A percentile compares a stretch with the other conserved stretches of the same genome.
Evolutionary conservation across 257 asterid species (phyloP).

Genomic region (Solanum lycopersicoides): DNA sequence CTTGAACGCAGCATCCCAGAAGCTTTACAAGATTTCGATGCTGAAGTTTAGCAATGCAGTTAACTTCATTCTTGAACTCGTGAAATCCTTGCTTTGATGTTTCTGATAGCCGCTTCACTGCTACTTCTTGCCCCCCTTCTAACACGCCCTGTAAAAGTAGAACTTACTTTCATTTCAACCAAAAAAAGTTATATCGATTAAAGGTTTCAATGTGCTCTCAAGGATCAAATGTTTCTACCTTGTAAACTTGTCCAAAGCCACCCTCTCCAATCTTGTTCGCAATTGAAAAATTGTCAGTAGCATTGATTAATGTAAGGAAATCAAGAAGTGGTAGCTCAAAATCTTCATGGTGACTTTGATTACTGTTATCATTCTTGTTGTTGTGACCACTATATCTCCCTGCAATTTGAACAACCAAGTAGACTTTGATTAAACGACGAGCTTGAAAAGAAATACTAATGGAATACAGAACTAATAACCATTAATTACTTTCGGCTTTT

Average conservation of each 20-base stretch:
- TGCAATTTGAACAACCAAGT: neutral
- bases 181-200: neutral
- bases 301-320: slow-evolving; percentile 8
- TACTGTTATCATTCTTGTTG: neutral
- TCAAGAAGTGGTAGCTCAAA: slow-evolving; percentile 14
- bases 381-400: neutral
- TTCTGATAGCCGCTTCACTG: slow-evolving; percentile 25
- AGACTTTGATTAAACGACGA: neutral
- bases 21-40: slow-evolving; percentile 34
- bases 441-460: neutral
- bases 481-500: neutral
- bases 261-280: slow-evolving; percentile 36
- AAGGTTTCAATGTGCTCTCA: neutral
- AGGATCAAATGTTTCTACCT: slow-evolving; percentile 7
- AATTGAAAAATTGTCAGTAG: slow-evolving; percentile 14
- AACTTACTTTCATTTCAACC: neutral
- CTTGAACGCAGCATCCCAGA: slow-evolving; percentile 24
- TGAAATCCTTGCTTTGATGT: slow-evolving; percentile 17
- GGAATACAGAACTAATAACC: neutral
- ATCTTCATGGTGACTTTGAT: neutral
- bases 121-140: slow-evolving; percentile 22
- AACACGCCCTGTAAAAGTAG: slow-evolving; percentile 9
- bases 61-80: slow-evolving; percentile 32
- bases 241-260: slow-evolving; percentile 35
- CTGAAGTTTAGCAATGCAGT: slow-evolving; percentile 26